A percentile compares a stretch with the other conserved stretches of the same genome.
Evolutionary conservation across 345 rosid genomes (phyloP).

Genomic region (Melaleuca alternifolia): DNA sequence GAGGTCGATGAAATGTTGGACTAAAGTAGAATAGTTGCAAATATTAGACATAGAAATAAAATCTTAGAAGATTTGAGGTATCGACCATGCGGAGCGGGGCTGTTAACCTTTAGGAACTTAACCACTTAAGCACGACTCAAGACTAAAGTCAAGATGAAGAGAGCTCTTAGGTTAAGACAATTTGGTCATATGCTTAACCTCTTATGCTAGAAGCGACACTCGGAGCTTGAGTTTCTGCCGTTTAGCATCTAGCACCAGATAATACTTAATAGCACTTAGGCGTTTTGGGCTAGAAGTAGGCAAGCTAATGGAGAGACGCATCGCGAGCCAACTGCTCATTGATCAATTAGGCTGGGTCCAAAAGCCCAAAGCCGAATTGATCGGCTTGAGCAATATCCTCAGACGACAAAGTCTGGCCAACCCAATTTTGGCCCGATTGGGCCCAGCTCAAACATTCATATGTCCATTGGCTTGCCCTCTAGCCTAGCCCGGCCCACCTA

Average conservation of each 20-base stretch:
- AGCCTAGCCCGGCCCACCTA: not conserved
- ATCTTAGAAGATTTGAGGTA: not conserved
- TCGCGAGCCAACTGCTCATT: too few species aligned
- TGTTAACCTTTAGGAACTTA: not conserved
- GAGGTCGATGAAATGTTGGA: accelerated
- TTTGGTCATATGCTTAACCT: not conserved
- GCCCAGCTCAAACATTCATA: not conserved
- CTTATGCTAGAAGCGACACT: not conserved
- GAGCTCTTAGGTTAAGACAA: not conserved
- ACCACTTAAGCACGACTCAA: not conserved
- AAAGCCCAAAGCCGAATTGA: not conserved
- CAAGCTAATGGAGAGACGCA: not conserved
- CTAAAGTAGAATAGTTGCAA: not conserved
- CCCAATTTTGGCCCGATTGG: not conserved
- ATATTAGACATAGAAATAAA: too few species aligned
- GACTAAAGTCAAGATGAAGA: not conserved
- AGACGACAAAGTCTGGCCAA: not conserved
- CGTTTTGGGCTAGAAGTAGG: not conserved
- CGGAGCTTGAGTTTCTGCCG: not conserved
- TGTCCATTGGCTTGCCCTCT: not conserved
- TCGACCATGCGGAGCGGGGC: not conserved
- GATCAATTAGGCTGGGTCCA: too few species aligned
- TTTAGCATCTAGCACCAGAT: not conserved
- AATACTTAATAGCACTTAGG: not conserved
- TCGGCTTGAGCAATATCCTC: not conserved